Evolutionary conservation across 257 asterid genomes (phyloP), one percentile per base, ranked within the genome.

Genomic region (Ophiorrhiza pumila): DNA sequence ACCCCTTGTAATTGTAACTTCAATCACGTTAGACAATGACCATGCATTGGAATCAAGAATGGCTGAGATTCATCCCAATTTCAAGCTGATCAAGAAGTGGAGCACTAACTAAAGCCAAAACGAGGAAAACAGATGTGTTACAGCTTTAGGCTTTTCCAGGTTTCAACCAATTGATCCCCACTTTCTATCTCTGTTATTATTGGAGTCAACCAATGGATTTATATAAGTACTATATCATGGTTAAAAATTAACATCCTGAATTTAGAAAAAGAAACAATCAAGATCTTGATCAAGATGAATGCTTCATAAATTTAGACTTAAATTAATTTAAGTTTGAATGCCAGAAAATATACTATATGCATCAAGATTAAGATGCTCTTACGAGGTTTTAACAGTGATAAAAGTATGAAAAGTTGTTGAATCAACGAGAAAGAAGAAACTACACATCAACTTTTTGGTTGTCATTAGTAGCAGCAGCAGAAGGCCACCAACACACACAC

Each of bases 21-120:
- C 50, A 65, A 41, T 42, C 52, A 41, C 34, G 53, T 0, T 41
- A 29, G 69, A 47, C 35, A 65, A 65, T 65, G 69, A 47, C 13
- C 2, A 4, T 13, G 23, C 25, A 45, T 5, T 23, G 34, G 74
- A 18, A 31, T 22, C 5, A 45, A 31, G 49, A 34, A 61, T 34
- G 32, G 76, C 56, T 43, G 69, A 39, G 74, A 69, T 69, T 69
- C n/a, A 35, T 49, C 52, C 15, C 7, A 34, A 14, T 18, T 69
- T n/a, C 3, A 27, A 35, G 74, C 20, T 17, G 47, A 6, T 2
- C 9, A 35, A 37, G 64, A 66, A 66, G 73, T 74, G 78, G 78
- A 74, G 78, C 78, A 74, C 68, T 74, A 74, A 65, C 45, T 39
- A 65, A 74, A 67, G 71, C 22, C 52, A 14, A 7, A 63, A 1